Evolutionary conservation across 2,329 filamentous ascomycete genomes (phyloP), one percentile per base, ranked within the genome.

Genomic region (Didymella arachidicola): DNA sequence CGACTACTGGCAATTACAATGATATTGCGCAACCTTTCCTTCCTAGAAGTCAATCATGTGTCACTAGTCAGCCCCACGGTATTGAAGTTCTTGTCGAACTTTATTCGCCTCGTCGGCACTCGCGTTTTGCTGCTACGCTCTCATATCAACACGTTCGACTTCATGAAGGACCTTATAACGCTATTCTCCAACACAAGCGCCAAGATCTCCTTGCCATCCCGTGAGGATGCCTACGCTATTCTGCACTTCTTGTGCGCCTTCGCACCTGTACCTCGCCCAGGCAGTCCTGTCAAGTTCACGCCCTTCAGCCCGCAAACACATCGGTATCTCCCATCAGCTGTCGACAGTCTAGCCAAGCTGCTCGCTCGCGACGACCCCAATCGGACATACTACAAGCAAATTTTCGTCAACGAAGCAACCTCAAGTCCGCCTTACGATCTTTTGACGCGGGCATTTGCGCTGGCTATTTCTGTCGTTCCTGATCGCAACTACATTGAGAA

Each of bases 361-460:
- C 83, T 99, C 26, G 94, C 95, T 4, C 86, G 93, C 50, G 95
- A 98, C 73, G 94, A 98, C 67, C 94, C 95, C 0, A 99, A 99
- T 70, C 84, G 95, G 61, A 88, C 87, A 3, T 89, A 91, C 68
- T 98, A 93, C 80, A 91, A 90, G 74, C 83, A 86, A 39, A 89
- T 98, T 10, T 96, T 98, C 69, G 82, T 87, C 19, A 83, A 88
- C 7, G 93, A 96, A 68, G 83, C 87, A 7, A 80, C 81, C 16
- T 84, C 86, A 10, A 82, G 81, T 1, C 83, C 87, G 7, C 86
- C 90, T 0, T 89, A 89, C 66, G 93, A 97, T 62, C 84, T 98
- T 12, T 81, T 98, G 4, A 97, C 93, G 0, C 88, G 90, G 57
- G 86, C 93, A 0, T 98, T 99, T 76, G 93, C 87, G 3, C 83